Percentiles rank a stretch among this genome's conserved stretches.
Conservation (phyloP, 1,284 basidiomycete species). For the Sporisorium reilianum region DNA sequence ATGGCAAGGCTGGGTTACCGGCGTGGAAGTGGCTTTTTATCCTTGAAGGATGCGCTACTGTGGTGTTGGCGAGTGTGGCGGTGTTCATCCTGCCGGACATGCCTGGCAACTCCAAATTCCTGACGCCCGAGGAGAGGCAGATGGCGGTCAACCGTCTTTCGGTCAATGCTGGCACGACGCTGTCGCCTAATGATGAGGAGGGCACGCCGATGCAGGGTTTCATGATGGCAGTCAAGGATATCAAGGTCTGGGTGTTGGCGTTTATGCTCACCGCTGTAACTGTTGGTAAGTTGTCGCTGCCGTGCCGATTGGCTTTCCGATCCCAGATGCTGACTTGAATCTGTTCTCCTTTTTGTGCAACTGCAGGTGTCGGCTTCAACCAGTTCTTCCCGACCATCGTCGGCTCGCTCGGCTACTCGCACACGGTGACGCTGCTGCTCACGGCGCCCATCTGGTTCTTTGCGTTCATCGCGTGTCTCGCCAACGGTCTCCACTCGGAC, state of each 20-base stretch:
- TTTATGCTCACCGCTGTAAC: slow-evolving; percentile 50
- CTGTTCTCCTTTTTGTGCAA: background rate
- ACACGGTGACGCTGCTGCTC: slow-evolving; percentile 53
- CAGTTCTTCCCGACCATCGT: slow-evolving; percentile 68
- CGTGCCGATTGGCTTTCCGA: background rate
- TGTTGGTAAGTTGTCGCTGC: slow-evolving; percentile 3
- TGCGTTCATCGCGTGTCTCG: slow-evolving; percentile 52
- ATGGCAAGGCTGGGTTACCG: slow-evolving; percentile 30
- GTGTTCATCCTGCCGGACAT: slow-evolving; percentile 54
- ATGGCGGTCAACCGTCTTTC: slow-evolving; percentile 51
- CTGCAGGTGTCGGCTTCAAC: slow-evolving; percentile 31
- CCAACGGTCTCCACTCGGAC: slow-evolving; percentile 60
- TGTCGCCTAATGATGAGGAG: slow-evolving; percentile 64
- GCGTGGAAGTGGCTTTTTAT: slow-evolving; percentile 66
- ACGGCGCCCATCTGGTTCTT: slow-evolving; percentile 58
- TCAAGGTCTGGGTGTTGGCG: slow-evolving; percentile 51
- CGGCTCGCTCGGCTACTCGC: slow-evolving; percentile 47
- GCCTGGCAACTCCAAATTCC: slow-evolving; percentile 52
- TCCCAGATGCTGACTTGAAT: background rate
- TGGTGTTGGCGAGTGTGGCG: slow-evolving; percentile 32
- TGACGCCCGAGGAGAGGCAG: slow-evolving; percentile 41
- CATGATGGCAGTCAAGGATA: slow-evolving; percentile 47
- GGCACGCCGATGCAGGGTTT: slow-evolving; percentile 72
- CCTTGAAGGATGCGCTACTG: slow-evolving; percentile 50
- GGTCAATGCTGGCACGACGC: slow-evolving; percentile 77